Base-by-base conservation (phyloP, 208 protist species). In the Trypanosoma scelopori region DNA sequence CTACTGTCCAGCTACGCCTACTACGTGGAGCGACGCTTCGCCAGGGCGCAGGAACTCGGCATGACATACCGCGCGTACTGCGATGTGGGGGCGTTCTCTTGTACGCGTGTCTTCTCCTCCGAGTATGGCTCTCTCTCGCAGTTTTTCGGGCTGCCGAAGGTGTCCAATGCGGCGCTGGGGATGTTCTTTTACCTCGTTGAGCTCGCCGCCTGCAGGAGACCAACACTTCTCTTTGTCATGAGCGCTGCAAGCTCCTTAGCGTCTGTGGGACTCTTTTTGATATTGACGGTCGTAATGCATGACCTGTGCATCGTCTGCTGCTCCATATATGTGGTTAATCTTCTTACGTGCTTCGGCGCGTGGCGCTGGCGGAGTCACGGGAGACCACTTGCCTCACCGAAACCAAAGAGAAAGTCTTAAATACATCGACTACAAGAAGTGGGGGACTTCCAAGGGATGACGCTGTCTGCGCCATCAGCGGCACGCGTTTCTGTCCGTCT, bases 311-410 rank as follows among this genome's bases (percentile, higher is more conserved):
- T 89, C 0, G 86, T 92, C 47, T 92, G 86, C 75, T 79, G 66
- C 57, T 82, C 71, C 9, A 85, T 78, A n/a, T 92, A 92, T 66
- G 70, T 89, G n/a, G 82, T 92, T 25, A 92, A 92, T 56, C 52
- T 89, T 42, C 35, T 66, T 5, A 78, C 78, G 4, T 78, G 62
- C 50, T 48, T 69, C 35, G 23, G 81, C 15, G 57, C 80, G 13
- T 81, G 81, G 57, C 70, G 72, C 32, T 81, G 73, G 79, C 79
- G 60, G 56, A 71, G 41, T 23, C 59, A 69, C 6, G 56, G 37
- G 18, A 48, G n/a, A 55, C 28, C 45, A 32, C 4, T 27, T 18
- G 0, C 35, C 15, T 23, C 37, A 37, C 12, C 37, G 11, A 30
- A 69, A 25, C 22, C 25, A 50, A 46, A 50, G 48, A 32, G n/a